Percentiles rank a stretch among this genome's conserved stretches.
phyloP scores from a whole-genome alignment of 2,329 filamentous ascomycete genomes.

The Xylariaceae sp. region DNA sequence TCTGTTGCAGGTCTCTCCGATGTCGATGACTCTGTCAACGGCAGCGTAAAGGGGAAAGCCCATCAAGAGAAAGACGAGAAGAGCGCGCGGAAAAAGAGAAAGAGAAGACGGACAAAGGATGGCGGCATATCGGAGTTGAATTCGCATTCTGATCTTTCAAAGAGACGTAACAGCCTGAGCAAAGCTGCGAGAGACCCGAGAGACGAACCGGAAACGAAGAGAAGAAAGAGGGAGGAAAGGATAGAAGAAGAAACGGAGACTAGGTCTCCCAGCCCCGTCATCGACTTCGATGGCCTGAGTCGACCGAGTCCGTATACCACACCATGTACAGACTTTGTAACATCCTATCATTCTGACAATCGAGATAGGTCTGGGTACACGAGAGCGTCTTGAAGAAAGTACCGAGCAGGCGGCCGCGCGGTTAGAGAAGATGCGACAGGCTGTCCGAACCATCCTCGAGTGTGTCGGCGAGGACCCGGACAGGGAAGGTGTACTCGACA shows the following conservation, averaged over 20 bases:
- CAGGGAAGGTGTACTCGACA: slow-evolving; percentile 58
- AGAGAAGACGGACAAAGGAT: slow-evolving; percentile 24
- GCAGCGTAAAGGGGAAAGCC: slow-evolving; percentile 13
- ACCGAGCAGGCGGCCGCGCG: slow-evolving; percentile 46
- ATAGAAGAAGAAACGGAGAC: slow-evolving; percentile 29
- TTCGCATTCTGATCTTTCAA: slow-evolving; percentile 26
- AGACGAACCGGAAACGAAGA: slow-evolving; percentile 42
- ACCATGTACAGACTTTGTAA: too few species aligned
- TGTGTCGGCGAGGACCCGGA: slow-evolving; percentile 64
- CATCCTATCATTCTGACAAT: too few species aligned
- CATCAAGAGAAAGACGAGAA: slow-evolving; percentile 22
- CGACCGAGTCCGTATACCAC: slow-evolving; percentile 44
- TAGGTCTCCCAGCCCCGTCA: slow-evolving; percentile 50
- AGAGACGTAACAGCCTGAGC: slow-evolving; percentile 50
- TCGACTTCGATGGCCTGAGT: slow-evolving; percentile 58
- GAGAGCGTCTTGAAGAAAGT: slow-evolving; percentile 54
- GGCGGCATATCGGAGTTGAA: slow-evolving; percentile 30
- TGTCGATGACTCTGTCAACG: slow-evolving; percentile 29
- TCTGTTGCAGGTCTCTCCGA: slow-evolving; percentile 24
- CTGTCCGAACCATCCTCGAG: slow-evolving; percentile 61
- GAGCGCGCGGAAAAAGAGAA: slow-evolving; percentile 31
- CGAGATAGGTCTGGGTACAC: slow-evolving; percentile 45
- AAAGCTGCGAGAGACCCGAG: slow-evolving; percentile 57
- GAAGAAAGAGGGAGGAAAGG: slow-evolving; percentile 34
- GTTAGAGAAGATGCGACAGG: slow-evolving; percentile 53